phyloP scores from a whole-genome alignment of 352 stramenopile genomes.

The Phytopythium litorale region DNA sequence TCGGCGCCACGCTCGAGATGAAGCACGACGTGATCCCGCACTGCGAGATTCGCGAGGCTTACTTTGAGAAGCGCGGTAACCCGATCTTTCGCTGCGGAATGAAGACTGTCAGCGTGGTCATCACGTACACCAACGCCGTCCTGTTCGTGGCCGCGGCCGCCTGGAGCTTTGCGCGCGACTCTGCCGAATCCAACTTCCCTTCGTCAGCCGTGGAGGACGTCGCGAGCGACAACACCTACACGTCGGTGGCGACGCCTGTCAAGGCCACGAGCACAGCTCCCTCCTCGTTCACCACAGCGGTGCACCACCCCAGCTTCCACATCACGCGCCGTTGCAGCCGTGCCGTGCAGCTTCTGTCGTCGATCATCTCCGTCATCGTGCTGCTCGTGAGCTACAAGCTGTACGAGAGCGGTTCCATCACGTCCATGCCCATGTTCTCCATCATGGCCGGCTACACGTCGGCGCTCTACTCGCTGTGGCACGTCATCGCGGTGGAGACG shows the following conservation, averaged over 20 bases:
- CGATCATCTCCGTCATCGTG: neutral
- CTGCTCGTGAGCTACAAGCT: conserved; percentile 8
- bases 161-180: conserved; percentile 13
- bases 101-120: conserved; percentile 18
- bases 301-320: neutral
- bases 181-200: neutral
- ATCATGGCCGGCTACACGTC: conserved; percentile 7
- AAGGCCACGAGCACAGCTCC: neutral
- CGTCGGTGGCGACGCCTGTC: conserved; percentile 3
- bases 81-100: conserved; percentile 28
- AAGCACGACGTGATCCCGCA: conserved; percentile 11
- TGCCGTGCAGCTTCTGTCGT: conserved; percentile 4
- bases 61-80: conserved; percentile 19
- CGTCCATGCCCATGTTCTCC: conserved; percentile 8
- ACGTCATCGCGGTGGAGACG: conserved; percentile 7
- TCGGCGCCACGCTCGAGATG: conserved; percentile 16
- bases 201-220: neutral
- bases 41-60: conserved; percentile 12
- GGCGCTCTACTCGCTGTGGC: conserved; percentile 6
- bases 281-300: neutral
- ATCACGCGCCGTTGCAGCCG: neutral
- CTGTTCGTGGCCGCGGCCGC: conserved; percentile 17
- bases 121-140: conserved; percentile 22
- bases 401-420: conserved; percentile 7
- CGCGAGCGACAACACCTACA: neutral